Evolutionary conservation across 2,329 filamentous ascomycete genomes (phyloP), one percentile per base, ranked within the genome.

Genomic region (Tolypocladium sp.): DNA sequence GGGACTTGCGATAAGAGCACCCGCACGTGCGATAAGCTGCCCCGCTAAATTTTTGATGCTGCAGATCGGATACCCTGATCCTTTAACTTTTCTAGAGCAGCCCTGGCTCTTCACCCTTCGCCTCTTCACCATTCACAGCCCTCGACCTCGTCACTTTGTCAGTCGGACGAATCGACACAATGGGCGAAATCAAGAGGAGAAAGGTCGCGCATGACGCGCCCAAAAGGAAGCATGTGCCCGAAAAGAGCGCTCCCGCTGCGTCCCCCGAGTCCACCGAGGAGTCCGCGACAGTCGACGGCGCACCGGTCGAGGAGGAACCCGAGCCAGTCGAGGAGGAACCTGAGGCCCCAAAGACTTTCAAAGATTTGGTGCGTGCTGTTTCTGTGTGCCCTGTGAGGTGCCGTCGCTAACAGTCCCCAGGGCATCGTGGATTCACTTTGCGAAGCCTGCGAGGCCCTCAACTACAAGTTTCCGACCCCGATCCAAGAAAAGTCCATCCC

Each of bases 401-500:
- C 58, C 20, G 30, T 10, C 27, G 2, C 8, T 30, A 4, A n/a
- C 22, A 2, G 17, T 53, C 15, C 1, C 12, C 27, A 87, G 84
- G 93, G 93, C 30, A 83, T 97, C 56, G 89, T 92, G 60, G 91
- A 95, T 59, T 84, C 89, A 37, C 81, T 99, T 57, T 95, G 91
- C 75, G 92, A 97, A 71, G 91, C 93, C 56, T 97, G 93, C 76
- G 83, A 83, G 6, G 80, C 84, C 0, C 82, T 97, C 57, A 89
- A 89, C 63, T 99, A 92, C 81, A 95, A 88, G 68, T 75, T 82
- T 35, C 91, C 94, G 0, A 99, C 93, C 2, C 88, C 92, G 0
- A 97, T 99, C 64, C 94, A 97, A 73, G 82, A 82, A 57, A 84
- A 95, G 72, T 83, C 92, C 0, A 96, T 97, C 66, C 93, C 93